A percentile compares a stretch with the other conserved stretches of the same genome.
Evolutionary conservation across 345 rosid species (phyloP).

Genomic region (Pistacia vera): DNA sequence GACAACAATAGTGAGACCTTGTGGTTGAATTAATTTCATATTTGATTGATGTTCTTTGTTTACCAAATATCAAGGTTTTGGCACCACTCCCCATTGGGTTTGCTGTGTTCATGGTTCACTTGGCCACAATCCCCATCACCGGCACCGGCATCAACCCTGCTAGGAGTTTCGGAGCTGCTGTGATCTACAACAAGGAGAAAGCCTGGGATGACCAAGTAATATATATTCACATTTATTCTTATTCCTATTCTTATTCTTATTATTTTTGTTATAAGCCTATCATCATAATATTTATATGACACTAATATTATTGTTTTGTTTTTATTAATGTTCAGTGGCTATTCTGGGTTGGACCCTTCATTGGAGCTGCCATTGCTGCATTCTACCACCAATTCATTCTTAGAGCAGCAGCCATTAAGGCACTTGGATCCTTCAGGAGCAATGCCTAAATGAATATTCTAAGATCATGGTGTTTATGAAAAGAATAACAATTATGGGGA

Average conservation of each 20-base stretch:
- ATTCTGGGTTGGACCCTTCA: conserved; percentile 95
- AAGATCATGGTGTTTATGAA: conserved; percentile 11
- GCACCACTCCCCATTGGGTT: conserved; percentile 97
- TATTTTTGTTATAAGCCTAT: no score
- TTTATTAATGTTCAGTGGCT: conserved; percentile 60
- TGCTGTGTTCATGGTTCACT: conserved; percentile 96
- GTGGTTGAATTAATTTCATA: no score
- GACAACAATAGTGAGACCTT: no score
- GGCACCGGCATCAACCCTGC: conserved; percentile 99
- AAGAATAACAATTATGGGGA: conserved; percentile 26
- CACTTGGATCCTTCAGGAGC: conserved; percentile 91
- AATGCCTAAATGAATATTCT: conserved; percentile 39
- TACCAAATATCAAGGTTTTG: conserved; percentile 53
- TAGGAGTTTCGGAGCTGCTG: conserved; percentile 96
- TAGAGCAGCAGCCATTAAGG: conserved; percentile 77
- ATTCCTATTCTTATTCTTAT: neutral
- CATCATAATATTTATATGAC: neutral
- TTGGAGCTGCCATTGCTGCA: conserved; percentile 84
- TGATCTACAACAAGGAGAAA: conserved; percentile 69
- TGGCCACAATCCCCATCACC: conserved; percentile 89
- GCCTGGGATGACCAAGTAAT: conserved; percentile 95
- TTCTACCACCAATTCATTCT: conserved; percentile 77
- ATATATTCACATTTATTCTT: neutral
- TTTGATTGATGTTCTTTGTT: neutral
- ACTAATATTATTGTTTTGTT: neutral